Evolutionary conservation across 2,329 filamentous ascomycete species (phyloP), one percentile per base, ranked within the genome.

Genomic region (Pestalotiopsis sp.): DNA sequence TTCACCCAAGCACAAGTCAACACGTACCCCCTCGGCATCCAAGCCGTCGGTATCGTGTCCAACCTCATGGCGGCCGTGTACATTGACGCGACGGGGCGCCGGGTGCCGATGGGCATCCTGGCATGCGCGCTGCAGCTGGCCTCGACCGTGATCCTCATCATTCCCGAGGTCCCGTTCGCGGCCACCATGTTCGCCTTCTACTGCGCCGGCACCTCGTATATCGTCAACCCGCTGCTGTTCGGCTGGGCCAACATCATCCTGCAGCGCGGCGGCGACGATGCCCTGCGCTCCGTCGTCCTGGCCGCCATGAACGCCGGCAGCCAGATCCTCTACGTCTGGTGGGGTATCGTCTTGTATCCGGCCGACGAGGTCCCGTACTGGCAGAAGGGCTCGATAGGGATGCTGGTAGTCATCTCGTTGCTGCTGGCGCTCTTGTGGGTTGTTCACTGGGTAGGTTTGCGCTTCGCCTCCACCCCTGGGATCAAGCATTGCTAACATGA

Each of bases 361-460:
- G 81, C 81, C 0, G 76, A 76, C 4, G 80, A 84, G 68, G 81
- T 81, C 0, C 81, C 82, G 3, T 83, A 83, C 65, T 83, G 82
- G 78, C 72, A 72, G 60, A 79, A 77, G 23, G 79, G 79, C 1
- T 76, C 72, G 23, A 76, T 79, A 27, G 71, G 75, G 3, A 77
- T 80, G 75, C 74, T 65, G 12, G 63, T 65, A 2, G 39, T 65
- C 3, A 36, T 79, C 14, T 63, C 69, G 23, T 61, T 65, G 12
- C 68, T 72, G 69, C 59, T 72, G 1, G 69, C 12, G 36, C 68
- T 67, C 20, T 58, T 72, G 4, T 69, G 61, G 58, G 67, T 65
- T 14, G 64, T 73, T 9, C 45, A 69, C 23, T 52, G 65, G 39
- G 39, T 45, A 45, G 17, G 39, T 17, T 45, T 31, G 27, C 4